Evolutionary conservation across 1,139 yeast species (phyloP).

Genomic region (Yarrowia galli): DNA sequence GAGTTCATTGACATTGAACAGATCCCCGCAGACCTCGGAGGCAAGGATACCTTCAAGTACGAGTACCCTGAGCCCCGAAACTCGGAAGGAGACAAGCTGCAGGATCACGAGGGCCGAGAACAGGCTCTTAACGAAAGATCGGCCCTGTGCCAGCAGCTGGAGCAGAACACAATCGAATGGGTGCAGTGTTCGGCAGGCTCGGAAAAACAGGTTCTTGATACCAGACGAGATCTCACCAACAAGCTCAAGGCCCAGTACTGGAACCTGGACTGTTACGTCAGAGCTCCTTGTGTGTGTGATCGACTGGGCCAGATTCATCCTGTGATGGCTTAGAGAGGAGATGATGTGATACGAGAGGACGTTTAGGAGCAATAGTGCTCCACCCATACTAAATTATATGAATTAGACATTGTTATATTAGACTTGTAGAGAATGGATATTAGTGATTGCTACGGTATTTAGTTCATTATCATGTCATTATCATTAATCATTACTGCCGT

Average conservation of each 20-base stretch:
- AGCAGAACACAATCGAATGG: slow-evolving; percentile 72
- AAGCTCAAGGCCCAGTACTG: slow-evolving; percentile 64
- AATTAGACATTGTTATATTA: not conserved
- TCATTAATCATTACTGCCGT: slow-evolving; percentile 33
- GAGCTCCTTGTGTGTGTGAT: slow-evolving; percentile 74
- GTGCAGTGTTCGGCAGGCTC: slow-evolving; percentile 56
- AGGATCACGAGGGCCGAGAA: slow-evolving; percentile 56
- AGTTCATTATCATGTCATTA: not conserved
- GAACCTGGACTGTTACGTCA: slow-evolving; percentile 71
- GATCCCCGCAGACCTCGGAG: slow-evolving; percentile 72
- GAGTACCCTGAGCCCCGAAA: slow-evolving; percentile 63
- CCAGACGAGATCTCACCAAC: slow-evolving; percentile 59
- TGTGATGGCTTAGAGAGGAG: not conserved
- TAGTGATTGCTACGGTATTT: no score
- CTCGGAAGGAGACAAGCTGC: slow-evolving; percentile 56
- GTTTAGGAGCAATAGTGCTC: no score
- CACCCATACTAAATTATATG: not conserved
- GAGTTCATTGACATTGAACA: slow-evolving; percentile 61
- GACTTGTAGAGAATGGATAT: no score
- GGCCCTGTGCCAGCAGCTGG: slow-evolving; percentile 57
- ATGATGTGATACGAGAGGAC: no score
- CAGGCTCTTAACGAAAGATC: slow-evolving; percentile 56
- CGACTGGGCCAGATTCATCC: slow-evolving; percentile 48
- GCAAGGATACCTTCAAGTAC: slow-evolving; percentile 63
- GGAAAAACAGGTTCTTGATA: slow-evolving; percentile 53